A percentile compares a stretch with the other conserved stretches of the same genome.
These are phyloP conservation scores for Leccinum rimulosum DNA, from an alignment of 768 basidiomycete species.

Conservation along the genomic window DNA sequence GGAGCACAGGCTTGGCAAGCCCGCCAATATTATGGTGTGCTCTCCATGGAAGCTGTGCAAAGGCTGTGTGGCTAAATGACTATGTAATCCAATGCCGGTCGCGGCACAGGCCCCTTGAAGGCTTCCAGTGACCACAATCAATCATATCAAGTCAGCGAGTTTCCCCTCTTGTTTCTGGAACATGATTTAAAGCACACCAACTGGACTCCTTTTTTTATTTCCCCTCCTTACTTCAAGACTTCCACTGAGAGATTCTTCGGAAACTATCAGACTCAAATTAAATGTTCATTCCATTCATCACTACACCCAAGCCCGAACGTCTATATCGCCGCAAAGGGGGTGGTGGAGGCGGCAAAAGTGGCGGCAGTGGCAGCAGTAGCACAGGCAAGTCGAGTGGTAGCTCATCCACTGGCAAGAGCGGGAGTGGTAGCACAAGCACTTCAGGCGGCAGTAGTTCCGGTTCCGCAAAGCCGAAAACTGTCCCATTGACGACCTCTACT, in stretches of 20 bases:
- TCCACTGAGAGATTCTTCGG: not conserved
- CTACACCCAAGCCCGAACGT: not conserved
- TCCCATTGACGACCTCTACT: slow-evolving; percentile 21
- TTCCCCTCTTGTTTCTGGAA: not conserved
- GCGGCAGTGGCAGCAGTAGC: slow-evolving; percentile 13
- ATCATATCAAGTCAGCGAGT: not conserved
- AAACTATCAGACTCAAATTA: not conserved
- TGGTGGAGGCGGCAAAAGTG: slow-evolving; percentile 25
- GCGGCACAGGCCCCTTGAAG: too few species aligned
- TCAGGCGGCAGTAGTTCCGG: slow-evolving; percentile 4
- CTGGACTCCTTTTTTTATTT: not conserved
- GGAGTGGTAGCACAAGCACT: not conserved
- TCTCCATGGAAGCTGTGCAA: too few species aligned
- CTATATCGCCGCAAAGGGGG: slow-evolving; percentile 34
- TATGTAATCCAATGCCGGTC: too few species aligned
- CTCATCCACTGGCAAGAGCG: slow-evolving; percentile 6
- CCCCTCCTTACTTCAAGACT: too few species aligned
- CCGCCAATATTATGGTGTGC: too few species aligned
- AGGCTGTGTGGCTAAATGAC: too few species aligned
- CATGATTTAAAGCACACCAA: not conserved
- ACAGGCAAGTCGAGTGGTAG: slow-evolving; percentile 14
- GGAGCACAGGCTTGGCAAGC: too few species aligned
- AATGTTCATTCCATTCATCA: slow-evolving; percentile 25
- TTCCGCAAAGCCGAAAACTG: slow-evolving; percentile 10
- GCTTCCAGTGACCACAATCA: too few species aligned